These are phyloP conservation scores for carrot (Daucus carota) DNA, from an alignment of 129 eudicot genomes.

Conservation along the genomic window DNA sequence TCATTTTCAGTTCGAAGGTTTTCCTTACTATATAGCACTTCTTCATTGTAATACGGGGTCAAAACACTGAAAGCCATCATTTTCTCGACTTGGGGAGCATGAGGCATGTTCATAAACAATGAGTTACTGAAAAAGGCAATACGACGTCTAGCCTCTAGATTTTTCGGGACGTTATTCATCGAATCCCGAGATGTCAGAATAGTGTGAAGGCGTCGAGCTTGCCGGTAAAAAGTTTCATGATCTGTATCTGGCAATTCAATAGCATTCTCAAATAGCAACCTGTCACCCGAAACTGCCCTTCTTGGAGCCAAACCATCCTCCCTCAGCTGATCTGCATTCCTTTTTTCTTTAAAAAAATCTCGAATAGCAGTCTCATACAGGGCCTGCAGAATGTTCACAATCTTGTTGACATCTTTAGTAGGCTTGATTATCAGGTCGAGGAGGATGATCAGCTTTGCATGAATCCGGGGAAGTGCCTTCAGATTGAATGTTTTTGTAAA, in stretches of 20 bases:
- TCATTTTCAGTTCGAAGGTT: slow-evolving; percentile 82
- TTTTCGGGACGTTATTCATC: slow-evolving; percentile 70
- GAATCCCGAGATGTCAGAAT: slow-evolving; percentile 85
- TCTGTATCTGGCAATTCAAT: slow-evolving; percentile 58
- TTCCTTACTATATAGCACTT: slow-evolving; percentile 74
- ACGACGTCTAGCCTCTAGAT: slow-evolving; percentile 90
- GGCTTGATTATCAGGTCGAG: slow-evolving; percentile 44
- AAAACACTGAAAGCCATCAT: slow-evolving; percentile 94
- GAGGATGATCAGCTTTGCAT: slow-evolving; percentile 55
- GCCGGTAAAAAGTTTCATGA: slow-evolving; percentile 63
- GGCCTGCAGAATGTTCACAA: slow-evolving; percentile 71
- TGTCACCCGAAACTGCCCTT: slow-evolving; percentile 42
- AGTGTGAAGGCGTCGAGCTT: slow-evolving; percentile 65
- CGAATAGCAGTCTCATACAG: slow-evolving; percentile 72
- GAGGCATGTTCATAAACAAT: slow-evolving; percentile 96
- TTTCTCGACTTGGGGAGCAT: slow-evolving; percentile 95
- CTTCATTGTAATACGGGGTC: slow-evolving; percentile 95
- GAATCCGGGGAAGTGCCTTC: slow-evolving; percentile 63
- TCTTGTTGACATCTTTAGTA: slow-evolving; percentile 46
- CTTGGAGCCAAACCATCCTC: slow-evolving; percentile 81
- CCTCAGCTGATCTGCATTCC: slow-evolving; percentile 44
- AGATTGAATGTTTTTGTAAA: slow-evolving; percentile 73
- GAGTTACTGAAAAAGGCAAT: slow-evolving; percentile 94
- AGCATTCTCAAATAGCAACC: slow-evolving; percentile 70
- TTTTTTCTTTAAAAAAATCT: slow-evolving; percentile 62